These are phyloP conservation scores for Sporothrix globosa DNA, from an alignment of 2,329 filamentous ascomycete genomes.

Conservation along the genomic window DNA sequence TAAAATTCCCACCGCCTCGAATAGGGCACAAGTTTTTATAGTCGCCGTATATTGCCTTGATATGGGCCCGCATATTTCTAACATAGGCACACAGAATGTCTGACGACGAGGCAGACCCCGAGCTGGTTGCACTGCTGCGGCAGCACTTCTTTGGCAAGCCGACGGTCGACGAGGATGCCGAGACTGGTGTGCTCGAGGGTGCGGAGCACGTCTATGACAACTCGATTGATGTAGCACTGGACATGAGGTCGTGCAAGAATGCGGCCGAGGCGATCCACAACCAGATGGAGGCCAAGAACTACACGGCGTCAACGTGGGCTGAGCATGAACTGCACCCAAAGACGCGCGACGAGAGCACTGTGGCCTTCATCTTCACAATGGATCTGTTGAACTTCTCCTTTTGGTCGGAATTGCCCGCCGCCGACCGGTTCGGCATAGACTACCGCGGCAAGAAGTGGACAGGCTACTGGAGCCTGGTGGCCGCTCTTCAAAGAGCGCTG, in stretches of 20 bases:
- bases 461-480: conserved; percentile 93
- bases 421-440: conserved; percentile 78
- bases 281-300: conserved; percentile 81
- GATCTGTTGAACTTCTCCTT: conserved; percentile 97
- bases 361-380: conserved; percentile 96
- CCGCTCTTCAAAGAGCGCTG: conserved; percentile 79
- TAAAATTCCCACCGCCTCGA: background rate
- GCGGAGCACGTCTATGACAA: conserved; percentile 91
- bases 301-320: conserved; percentile 84
- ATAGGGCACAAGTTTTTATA: too few relatives aligned
- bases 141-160: conserved; percentile 71
- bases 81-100: conserved; percentile 61
- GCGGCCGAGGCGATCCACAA: conserved; percentile 78
- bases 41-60: background rate
- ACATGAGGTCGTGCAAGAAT: conserved; percentile 77
- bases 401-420: conserved; percentile 75
- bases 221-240: conserved; percentile 86
- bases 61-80: background rate
- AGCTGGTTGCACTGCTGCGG: conserved; percentile 82
- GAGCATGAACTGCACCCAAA: conserved; percentile 89
- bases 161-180: conserved; percentile 60
- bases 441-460: conserved; percentile 85
- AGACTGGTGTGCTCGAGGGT: conserved; percentile 79
- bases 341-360: conserved; percentile 73
- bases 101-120: conserved; percentile 87